Evolutionary conservation across 1,284 basidiomycete genomes (phyloP).

Genomic region (Fomitopsis palustris): DNA sequence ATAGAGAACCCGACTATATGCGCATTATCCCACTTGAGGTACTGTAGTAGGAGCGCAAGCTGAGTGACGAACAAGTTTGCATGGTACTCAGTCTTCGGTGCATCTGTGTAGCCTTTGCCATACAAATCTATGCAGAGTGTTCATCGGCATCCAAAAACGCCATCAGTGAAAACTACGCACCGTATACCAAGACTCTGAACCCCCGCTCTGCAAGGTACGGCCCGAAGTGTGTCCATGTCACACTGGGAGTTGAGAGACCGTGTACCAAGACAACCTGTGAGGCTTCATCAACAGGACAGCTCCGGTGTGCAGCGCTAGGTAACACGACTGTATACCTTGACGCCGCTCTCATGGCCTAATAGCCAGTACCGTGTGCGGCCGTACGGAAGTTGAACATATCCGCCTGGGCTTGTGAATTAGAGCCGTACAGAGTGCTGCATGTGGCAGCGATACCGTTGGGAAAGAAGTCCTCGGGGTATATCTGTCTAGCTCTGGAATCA

Average conservation of each 20-base stretch:
- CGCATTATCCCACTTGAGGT: constrained; percentile 64
- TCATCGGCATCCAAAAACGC: no score
- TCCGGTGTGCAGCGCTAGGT: background rate
- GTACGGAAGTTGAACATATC: constrained; percentile 23
- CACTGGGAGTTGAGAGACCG: constrained; percentile 66
- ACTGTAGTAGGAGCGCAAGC: constrained; percentile 75
- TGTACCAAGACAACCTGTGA: constrained; percentile 67
- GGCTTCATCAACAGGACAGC: background rate
- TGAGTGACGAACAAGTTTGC: constrained; percentile 62
- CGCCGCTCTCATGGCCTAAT: constrained; percentile 66
- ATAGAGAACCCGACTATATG: constrained; percentile 70
- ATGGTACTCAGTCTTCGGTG: constrained; percentile 59
- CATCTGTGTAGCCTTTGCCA: constrained; percentile 77
- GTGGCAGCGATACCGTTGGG: constrained; percentile 19
- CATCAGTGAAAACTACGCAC: constrained; percentile 36
- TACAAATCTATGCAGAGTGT: constrained; percentile 54
- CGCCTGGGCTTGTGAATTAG: constrained; percentile 11
- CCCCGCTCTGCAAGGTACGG: constrained; percentile 56
- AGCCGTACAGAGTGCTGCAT: background rate
- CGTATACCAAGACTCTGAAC: constrained; percentile 71
- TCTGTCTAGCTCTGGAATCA: constrained; percentile 19
- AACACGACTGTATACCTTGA: constrained; percentile 43
- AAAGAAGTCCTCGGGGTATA: constrained; percentile 27
- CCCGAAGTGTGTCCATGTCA: constrained; percentile 70
- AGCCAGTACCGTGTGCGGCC: constrained; percentile 64